phyloP scores from a whole-genome alignment of 768 basidiomycete genomes.

The Naematelia encephala region DNA sequence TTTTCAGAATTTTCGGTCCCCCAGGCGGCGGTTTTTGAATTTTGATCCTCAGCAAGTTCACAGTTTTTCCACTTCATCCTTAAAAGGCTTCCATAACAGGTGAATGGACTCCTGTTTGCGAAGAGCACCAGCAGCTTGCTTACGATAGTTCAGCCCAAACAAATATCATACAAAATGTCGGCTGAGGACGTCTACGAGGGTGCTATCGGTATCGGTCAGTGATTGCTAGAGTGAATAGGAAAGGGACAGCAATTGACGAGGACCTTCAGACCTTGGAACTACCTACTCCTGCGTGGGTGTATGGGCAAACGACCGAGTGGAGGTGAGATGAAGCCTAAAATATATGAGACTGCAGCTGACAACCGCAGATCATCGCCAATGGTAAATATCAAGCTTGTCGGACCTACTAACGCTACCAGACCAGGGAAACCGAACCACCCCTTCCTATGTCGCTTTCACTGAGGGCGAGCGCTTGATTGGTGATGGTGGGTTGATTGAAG shows the following conservation, averaged over 20 bases:
- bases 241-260: neutral
- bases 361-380: constrained; percentile 48
- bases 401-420: constrained; percentile 19
- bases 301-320: constrained; percentile 54
- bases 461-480: constrained; percentile 94
- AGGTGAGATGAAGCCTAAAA: constrained; percentile 22
- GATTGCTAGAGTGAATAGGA: neutral
- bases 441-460: constrained; percentile 99
- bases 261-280: constrained; percentile 47
- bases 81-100: neutral
- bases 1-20: neutral
- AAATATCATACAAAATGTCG: constrained; percentile 58
- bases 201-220: constrained; percentile 84
- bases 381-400: constrained; percentile 11
- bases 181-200: constrained; percentile 87
- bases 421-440: constrained; percentile 96
- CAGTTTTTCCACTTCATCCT: neutral
- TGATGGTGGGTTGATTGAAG: constrained; percentile 63
- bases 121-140: constrained; percentile 82
- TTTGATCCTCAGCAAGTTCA: neutral
- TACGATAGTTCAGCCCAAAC: constrained; percentile 81
- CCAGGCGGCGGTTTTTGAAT: neutral
- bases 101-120: constrained; percentile 74
- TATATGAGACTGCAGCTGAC: constrained; percentile 8
- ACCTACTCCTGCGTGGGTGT: constrained; percentile 55